Evolutionary conservation across 768 basidiomycete species (phyloP).

Genomic region (Pisolithus orientalis): DNA sequence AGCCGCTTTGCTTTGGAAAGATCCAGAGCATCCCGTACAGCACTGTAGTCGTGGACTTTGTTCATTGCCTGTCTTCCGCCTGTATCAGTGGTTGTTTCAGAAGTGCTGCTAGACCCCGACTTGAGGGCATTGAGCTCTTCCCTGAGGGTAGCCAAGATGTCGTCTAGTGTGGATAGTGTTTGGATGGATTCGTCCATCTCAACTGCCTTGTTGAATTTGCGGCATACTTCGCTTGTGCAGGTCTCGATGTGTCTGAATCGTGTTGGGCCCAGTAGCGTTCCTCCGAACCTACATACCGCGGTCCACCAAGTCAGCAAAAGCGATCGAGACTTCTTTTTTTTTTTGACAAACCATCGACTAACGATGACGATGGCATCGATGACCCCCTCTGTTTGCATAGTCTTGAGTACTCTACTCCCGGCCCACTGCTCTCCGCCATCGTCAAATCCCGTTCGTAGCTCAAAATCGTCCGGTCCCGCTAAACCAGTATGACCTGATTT

Average conservation of each 20-base stretch:
- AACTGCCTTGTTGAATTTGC: constrained; percentile 57
- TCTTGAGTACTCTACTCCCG: constrained; percentile 53
- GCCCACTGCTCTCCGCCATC: constrained; percentile 81
- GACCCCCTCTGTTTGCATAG: constrained; percentile 63
- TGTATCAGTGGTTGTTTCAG: background rate
- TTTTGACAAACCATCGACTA: constrained; percentile 56
- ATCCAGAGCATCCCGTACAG: constrained; percentile 38
- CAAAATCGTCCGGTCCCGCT: constrained; percentile 70
- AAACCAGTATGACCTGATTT: constrained; percentile 62
- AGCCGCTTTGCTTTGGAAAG: constrained; percentile 60
- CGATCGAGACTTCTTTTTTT: background rate
- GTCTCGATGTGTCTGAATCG: constrained; percentile 75
- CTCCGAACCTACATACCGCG: constrained; percentile 57
- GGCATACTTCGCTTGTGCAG: constrained; percentile 70
- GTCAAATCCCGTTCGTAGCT: constrained; percentile 50
- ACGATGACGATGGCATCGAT: constrained; percentile 79
- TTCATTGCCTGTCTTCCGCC: constrained; percentile 6
- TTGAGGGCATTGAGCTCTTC: constrained; percentile 25
- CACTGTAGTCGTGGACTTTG: constrained; percentile 41
- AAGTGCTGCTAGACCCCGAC: background rate
- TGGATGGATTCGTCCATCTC: constrained; percentile 59
- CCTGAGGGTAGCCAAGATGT: constrained; percentile 51
- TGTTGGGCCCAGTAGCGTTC: constrained; percentile 69
- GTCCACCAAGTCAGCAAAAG: background rate
- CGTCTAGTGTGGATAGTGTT: constrained; percentile 55